Base-by-base conservation (phyloP, 805 yeast genomes). In the Komagataella populi region DNA sequence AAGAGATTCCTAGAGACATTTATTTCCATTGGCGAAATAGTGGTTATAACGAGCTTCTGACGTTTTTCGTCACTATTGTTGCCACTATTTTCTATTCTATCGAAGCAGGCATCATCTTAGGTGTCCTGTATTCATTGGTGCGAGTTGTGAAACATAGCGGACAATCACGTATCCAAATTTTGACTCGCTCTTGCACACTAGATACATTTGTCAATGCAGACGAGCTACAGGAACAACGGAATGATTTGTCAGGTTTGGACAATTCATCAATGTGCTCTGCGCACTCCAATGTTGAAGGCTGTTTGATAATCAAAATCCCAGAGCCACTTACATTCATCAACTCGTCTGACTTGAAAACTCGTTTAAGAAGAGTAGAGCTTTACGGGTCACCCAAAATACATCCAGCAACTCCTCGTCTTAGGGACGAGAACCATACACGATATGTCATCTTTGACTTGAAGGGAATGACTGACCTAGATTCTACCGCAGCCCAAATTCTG, bases 301-400 rank as follows among this genome's bases (percentile, higher is more conserved):
- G 89, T 51, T 69, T 90, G 43, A 78, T 88, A 24, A 84, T 89
- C 44, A 84, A 83, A 55, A 77, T 89, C 46, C 89, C 96, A 0
- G 96, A 89, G 60, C 96, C 96, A 1, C 70, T 89, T 54, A 87
- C 90, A 4, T 89, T 89, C 65, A 87, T 95, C 45, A 89, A 90
- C 63, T 76, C 90, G 6, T 84, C 84, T 23, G 95, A 87, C 57
- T 69, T 89, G 54, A 80, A 83, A 54, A 71, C 77, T 52, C 70
- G 91, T 44, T 68, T 89, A 53, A 69, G 73, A 46, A 70, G 96
- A 47, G 68, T 89, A 24, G 96, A 89, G 61, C 67, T 77, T 51
- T 87, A 85, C 59, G 95, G 96, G 0, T 80, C 95, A 0, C 72
- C 81, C 22, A 74, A 72, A 49, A 77, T 76, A 14, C 96, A 89